phyloP scores from a whole-genome alignment of 2,329 filamentous ascomycete species.

The Parastagonospora nodorum region DNA sequence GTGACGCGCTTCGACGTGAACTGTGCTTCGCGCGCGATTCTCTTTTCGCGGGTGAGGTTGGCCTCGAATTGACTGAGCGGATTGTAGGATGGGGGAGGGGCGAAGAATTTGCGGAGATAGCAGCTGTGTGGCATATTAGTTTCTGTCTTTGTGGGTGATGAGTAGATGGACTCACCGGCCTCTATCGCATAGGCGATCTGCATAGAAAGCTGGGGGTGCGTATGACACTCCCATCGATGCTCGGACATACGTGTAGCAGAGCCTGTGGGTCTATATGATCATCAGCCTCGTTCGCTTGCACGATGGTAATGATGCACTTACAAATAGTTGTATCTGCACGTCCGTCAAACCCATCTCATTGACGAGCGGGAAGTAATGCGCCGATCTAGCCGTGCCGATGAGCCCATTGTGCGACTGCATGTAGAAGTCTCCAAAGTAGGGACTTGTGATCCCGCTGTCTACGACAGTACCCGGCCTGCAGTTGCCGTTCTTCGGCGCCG shows the following conservation, averaged over 20 bases:
- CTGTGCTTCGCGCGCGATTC: neutral
- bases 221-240: constrained; percentile 11
- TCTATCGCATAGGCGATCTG: constrained; percentile 42
- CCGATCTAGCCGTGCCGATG: constrained; percentile 29
- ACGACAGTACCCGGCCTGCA: constrained; percentile 30
- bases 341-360: constrained; percentile 5
- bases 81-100: neutral
- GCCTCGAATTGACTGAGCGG: neutral
- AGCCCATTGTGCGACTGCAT: constrained; percentile 34
- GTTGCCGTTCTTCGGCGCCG: constrained; percentile 12
- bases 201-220: constrained; percentile 35
- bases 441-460: constrained; percentile 29
- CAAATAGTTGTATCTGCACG: neutral
- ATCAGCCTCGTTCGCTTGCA: neutral
- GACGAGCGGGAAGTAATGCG: constrained; percentile 38
- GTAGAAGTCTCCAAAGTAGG: constrained; percentile 38
- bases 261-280: neutral
- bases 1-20: neutral
- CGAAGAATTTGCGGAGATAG: constrained; percentile 5
- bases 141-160: neutral
- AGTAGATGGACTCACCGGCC: constrained; percentile 18
- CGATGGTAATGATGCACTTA: neutral
- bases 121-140: neutral
- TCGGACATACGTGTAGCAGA: constrained; percentile 3
- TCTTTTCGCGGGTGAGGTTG: neutral